These are phyloP conservation scores for Bidens hawaiensis DNA, from an alignment of 140 eudicot species.

Conservation along the genomic window DNA sequence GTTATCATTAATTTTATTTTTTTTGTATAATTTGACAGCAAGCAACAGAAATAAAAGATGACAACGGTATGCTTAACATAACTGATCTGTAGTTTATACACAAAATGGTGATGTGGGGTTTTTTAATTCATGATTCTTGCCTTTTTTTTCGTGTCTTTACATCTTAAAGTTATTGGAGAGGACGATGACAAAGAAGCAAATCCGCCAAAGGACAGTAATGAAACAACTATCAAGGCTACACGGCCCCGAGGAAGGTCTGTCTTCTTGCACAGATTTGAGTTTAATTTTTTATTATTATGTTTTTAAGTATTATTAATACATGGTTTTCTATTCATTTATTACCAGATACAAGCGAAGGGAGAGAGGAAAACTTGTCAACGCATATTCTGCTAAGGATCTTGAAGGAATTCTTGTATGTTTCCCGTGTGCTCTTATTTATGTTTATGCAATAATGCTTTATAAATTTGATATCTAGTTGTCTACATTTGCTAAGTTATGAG, in stretches of 20 bases:
- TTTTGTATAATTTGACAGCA: slow-evolving; percentile 44
- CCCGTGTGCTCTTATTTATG: not conserved
- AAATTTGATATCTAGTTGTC: not conserved
- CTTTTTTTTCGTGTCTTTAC: not conserved
- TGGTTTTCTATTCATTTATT: not conserved
- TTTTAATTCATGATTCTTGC: slow-evolving; percentile 5
- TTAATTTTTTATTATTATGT: not conserved
- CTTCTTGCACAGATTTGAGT: not conserved
- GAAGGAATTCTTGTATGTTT: slow-evolving; percentile 87
- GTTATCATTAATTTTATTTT: not conserved
- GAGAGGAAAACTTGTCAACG: slow-evolving; percentile 65
- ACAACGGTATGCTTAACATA: slow-evolving; percentile 41
- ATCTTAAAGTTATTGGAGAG: slow-evolving; percentile 28
- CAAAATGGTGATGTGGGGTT: not conserved
- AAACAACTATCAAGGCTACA: slow-evolving; percentile 45
- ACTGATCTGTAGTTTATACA: not conserved
- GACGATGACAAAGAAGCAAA: slow-evolving; percentile 26
- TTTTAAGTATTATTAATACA: not conserved
- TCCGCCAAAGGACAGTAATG: slow-evolving; percentile 27
- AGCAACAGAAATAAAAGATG: slow-evolving; percentile 39
- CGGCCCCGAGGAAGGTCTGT: slow-evolving; percentile 86
- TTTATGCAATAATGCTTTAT: not conserved
- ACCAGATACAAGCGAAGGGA: slow-evolving; percentile 79
- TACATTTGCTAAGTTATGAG: not conserved
- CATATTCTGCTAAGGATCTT: slow-evolving; percentile 73